Conservation (phyloP, 257 asterid genomes). For the Nicotiana sylvestris region DNA sequence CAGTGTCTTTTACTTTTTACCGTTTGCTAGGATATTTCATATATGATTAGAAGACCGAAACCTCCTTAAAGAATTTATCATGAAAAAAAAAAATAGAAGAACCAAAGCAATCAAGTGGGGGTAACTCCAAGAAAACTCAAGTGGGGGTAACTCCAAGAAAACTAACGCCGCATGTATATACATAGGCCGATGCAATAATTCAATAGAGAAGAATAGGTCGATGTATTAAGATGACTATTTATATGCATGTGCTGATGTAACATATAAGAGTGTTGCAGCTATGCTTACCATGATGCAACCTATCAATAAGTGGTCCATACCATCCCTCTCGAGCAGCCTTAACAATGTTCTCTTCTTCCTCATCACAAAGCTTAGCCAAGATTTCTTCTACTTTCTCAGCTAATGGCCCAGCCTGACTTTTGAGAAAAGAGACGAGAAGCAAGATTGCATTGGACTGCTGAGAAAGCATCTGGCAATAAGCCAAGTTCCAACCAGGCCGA, state of each 20-base stretch:
- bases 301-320: slow-evolving; percentile 46
- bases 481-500: slow-evolving; percentile 40
- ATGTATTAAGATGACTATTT: not conserved
- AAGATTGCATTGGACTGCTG: slow-evolving; percentile 28
- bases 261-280: not conserved
- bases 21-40: not conserved
- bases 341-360: slow-evolving; percentile 38
- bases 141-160: too few relatives aligned
- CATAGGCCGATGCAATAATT: not conserved
- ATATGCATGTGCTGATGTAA: not conserved
- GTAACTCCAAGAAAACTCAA: not conserved
- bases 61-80: not conserved
- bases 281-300: slow-evolving; percentile 37
- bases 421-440: slow-evolving; percentile 33
- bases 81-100: not conserved
- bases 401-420: slow-evolving; percentile 13
- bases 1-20: not conserved
- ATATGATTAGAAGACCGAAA: not conserved
- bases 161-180: not conserved
- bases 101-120: not conserved
- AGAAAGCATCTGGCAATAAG: slow-evolving; percentile 38
- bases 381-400: slow-evolving; percentile 36
- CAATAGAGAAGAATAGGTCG: not conserved
- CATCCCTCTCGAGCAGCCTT: slow-evolving; percentile 50
- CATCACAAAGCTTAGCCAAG: slow-evolving; percentile 42